These are phyloP conservation scores for Quercus gilva DNA, from an alignment of 306 rosid genomes.

Conservation along the genomic window DNA sequence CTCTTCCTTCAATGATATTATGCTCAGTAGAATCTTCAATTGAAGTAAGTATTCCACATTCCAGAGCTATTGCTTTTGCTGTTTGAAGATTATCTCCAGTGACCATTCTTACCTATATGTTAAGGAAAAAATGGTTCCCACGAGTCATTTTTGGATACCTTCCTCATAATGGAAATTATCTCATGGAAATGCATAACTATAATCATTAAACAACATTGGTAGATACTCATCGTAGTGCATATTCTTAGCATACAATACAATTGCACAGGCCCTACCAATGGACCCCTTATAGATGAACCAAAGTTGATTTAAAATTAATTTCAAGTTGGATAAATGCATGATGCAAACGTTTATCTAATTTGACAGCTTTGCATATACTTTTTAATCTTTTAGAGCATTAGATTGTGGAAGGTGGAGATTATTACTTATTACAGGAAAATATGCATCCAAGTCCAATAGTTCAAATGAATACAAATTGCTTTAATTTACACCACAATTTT, in stretches of 20 bases:
- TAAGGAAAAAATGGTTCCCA: slow-evolving; percentile 17
- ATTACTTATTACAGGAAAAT: neutral
- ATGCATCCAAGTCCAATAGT: neutral
- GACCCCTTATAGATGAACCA: neutral
- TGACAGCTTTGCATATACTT: neutral
- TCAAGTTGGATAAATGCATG: neutral
- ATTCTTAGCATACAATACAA: neutral
- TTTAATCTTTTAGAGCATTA: neutral
- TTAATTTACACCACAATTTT: no score
- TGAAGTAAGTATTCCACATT: slow-evolving; percentile 88
- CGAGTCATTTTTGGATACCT: slow-evolving; percentile 16
- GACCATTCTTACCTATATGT: slow-evolving; percentile 90
- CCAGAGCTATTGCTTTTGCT: slow-evolving; percentile 93
- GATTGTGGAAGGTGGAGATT: neutral
- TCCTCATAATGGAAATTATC: slow-evolving; percentile 14
- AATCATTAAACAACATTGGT: neutral
- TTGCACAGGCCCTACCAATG: neutral
- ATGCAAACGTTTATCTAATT: neutral
- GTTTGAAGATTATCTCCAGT: slow-evolving; percentile 96
- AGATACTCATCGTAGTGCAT: neutral
- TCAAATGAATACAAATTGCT: neutral
- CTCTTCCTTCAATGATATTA: slow-evolving; percentile 79
- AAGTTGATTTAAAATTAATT: neutral
- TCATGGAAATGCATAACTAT: slow-evolving; percentile 8
- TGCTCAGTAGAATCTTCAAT: slow-evolving; percentile 72